phyloP scores from a whole-genome alignment of 2,329 filamentous ascomycete genomes.

The Biscogniauxia mediterranea region DNA sequence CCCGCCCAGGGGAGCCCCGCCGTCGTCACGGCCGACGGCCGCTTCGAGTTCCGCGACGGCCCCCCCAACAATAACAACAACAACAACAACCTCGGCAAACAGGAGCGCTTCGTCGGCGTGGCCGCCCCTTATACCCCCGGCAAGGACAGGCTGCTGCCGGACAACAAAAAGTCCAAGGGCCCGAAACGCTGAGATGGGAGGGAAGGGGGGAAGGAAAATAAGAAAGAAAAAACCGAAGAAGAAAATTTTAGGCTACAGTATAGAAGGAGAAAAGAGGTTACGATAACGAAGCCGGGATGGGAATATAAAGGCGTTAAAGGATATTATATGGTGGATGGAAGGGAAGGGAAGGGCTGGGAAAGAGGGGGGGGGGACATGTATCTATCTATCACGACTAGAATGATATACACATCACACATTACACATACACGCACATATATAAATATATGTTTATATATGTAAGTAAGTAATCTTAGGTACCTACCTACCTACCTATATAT shows the following conservation, averaged over 20 bases:
- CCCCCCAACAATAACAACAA: constrained; percentile 22
- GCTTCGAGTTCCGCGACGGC: constrained; percentile 50
- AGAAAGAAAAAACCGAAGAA: neutral
- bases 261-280: neutral
- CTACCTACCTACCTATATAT: neutral
- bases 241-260: neutral
- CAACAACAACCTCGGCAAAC: constrained; percentile 32
- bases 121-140: constrained; percentile 56
- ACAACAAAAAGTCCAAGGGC: constrained; percentile 32
- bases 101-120: constrained; percentile 49
- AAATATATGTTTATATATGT: neutral
- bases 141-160: constrained; percentile 44
- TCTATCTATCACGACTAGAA: constrained; percentile 6
- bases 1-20: constrained; percentile 59
- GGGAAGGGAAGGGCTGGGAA: too few relatives aligned
- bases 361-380: neutral
- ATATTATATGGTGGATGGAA: too few relatives aligned
- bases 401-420: constrained; percentile 2
- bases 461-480: neutral
- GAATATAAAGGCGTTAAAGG: neutral
- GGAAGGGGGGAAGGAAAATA: neutral
- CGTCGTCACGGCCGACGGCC: constrained; percentile 41
- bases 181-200: constrained; percentile 25
- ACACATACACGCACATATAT: neutral
- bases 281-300: neutral